A percentile compares a stretch with the other conserved stretches of the same genome.
phyloP scores from a whole-genome alignment of 2,329 filamentous ascomycete species.

The Fusarium sp. region DNA sequence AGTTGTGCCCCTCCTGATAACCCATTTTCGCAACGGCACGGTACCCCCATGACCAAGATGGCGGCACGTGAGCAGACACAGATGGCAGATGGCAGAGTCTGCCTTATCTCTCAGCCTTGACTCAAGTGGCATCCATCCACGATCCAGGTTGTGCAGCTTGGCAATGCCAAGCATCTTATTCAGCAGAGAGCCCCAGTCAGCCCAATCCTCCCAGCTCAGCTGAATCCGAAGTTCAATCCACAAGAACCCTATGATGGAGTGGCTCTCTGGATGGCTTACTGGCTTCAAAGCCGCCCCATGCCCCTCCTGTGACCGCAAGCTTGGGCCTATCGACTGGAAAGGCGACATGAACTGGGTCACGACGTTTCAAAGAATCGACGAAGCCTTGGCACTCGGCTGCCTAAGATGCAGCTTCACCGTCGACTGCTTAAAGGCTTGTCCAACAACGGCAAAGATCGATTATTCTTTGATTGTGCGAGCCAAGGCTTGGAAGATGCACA shows the following conservation, averaged over 20 bases:
- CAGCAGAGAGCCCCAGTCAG: not conserved
- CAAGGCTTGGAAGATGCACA: not conserved
- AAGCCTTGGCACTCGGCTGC: not conserved
- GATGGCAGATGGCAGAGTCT: not conserved
- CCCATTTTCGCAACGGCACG: not conserved
- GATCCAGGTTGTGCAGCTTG: not conserved
- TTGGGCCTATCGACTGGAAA: not conserved
- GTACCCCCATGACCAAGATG: not conserved
- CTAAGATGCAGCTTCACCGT: not conserved
- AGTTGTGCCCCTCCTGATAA: not conserved
- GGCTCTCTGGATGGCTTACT: not conserved
- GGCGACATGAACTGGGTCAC: not conserved
- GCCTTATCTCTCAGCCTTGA: not conserved
- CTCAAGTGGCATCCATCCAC: not conserved
- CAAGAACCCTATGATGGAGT: not conserved
- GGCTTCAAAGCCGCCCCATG: not conserved
- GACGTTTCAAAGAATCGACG: not conserved
- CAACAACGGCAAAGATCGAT: not conserved
- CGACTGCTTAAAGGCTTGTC: not conserved
- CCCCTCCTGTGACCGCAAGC: not conserved
- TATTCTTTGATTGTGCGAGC: not conserved
- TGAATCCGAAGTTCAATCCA: not conserved
- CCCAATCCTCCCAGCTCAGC: not conserved
- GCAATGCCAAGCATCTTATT: not conserved
- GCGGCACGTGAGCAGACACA: not conserved